phyloP scores from a whole-genome alignment of 1,284 basidiomycete species.

The Hemileia vastatrix region DNA sequence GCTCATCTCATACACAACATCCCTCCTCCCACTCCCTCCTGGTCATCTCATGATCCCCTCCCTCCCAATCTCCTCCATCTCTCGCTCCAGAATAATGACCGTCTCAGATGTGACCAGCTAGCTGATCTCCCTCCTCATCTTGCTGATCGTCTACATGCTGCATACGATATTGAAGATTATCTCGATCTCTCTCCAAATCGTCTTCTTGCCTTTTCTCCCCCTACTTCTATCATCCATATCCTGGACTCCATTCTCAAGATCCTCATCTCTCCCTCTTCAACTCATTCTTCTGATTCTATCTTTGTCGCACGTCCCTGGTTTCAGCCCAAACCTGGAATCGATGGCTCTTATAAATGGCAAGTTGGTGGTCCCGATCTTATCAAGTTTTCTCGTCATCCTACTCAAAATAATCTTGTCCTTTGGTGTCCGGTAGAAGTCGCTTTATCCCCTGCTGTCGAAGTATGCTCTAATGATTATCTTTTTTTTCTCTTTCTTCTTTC shows the following conservation, averaged over 20 bases:
- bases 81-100: conserved; percentile 12
- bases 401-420: not conserved
- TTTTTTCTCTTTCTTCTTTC: not conserved
- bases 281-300: not conserved
- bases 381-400: not conserved
- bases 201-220: conserved; percentile 12
- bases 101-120: conserved; percentile 12
- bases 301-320: conserved; percentile 15
- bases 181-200: conserved; percentile 7
- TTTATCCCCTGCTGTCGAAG: conserved; percentile 19
- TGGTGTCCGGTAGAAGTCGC: conserved; percentile 20
- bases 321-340: conserved; percentile 10
- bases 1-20: conserved; percentile 18
- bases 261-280: not conserved
- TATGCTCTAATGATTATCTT: not conserved
- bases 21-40: conserved; percentile 1
- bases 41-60: not conserved
- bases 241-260: conserved; percentile 4
- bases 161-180: conserved; percentile 23
- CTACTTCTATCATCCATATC: conserved; percentile 3
- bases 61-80: not conserved
- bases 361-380: conserved; percentile 18
- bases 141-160: conserved; percentile 17
- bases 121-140: conserved; percentile 16
- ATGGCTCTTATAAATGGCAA: conserved; percentile 14